Conservation (phyloP, 148 eudicot species). For the Persicaria maculosa region DNA sequence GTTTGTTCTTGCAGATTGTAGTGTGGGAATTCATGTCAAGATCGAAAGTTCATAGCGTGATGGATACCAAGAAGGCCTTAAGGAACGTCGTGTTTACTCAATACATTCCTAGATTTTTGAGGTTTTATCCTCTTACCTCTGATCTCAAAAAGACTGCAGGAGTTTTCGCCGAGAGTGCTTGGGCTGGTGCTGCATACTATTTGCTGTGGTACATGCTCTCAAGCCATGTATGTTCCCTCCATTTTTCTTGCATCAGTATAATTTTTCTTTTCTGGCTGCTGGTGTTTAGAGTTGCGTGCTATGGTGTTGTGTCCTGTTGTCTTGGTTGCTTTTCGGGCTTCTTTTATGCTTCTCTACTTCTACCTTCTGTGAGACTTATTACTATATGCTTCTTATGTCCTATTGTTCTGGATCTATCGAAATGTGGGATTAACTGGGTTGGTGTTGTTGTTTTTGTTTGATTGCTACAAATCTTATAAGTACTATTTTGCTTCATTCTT, state of each 20-base stretch:
- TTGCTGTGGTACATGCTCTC: conserved; percentile 61
- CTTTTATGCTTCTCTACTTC: too few species aligned
- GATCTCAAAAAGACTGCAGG: conserved; percentile 61
- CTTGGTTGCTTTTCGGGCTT: too few species aligned
- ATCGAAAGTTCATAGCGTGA: conserved; percentile 31
- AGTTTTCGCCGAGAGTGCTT: conserved; percentile 64
- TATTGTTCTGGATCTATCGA: too few species aligned
- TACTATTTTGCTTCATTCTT: not conserved
- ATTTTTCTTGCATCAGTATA: too few species aligned
- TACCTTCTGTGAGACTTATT: too few species aligned
- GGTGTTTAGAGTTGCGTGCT: too few species aligned
- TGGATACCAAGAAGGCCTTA: conserved; percentile 44
- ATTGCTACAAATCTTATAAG: not conserved
- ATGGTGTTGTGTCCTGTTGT: too few species aligned
- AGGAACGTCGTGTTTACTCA: conserved; percentile 40
- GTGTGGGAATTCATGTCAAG: conserved; percentile 49
- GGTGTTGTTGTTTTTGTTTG: not conserved
- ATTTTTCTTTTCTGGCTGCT: too few species aligned
- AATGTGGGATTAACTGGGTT: too few species aligned
- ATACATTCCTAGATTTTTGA: conserved; percentile 50
- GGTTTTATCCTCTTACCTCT: conserved; percentile 48
- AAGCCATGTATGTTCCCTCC: conserved; percentile 48
- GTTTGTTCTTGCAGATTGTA: conserved; percentile 32
- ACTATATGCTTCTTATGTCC: too few species aligned
- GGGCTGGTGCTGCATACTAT: conserved; percentile 82